Evolutionary conservation across 257 asterid species (phyloP).

Genomic region (Linderniella brevidens): DNA sequence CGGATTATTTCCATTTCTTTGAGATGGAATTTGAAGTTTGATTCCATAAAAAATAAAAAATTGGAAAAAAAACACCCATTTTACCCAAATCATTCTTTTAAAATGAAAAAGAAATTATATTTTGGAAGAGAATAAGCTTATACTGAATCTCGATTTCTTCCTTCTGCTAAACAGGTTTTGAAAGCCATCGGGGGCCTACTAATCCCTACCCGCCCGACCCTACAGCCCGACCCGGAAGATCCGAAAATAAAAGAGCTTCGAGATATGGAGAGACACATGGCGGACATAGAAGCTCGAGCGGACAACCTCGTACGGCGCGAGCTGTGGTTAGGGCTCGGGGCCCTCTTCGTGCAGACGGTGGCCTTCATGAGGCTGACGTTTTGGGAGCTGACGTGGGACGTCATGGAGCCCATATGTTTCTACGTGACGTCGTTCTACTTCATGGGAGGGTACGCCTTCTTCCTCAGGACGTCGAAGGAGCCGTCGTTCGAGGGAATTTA

Average conservation of each 20-base stretch:
- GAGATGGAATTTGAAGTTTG: not conserved
- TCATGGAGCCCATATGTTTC: constrained; percentile 94
- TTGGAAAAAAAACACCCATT: constrained; percentile 1
- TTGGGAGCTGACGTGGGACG: constrained; percentile 95
- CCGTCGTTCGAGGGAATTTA: constrained; percentile 77
- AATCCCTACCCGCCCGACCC: constrained; percentile 17
- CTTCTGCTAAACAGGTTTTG: constrained; percentile 60
- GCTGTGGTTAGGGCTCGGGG: constrained; percentile 64
- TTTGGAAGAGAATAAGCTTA: too few relatives aligned
- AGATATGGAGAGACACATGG: constrained; percentile 47
- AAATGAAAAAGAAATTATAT: too few relatives aligned
- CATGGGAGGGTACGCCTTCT: constrained; percentile 74
- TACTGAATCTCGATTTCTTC: constrained; percentile 29
- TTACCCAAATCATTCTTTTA: constrained; percentile 22
- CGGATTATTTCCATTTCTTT: not conserved
- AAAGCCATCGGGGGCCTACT: constrained; percentile 63
- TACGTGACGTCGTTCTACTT: constrained; percentile 53
- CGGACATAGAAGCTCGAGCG: constrained; percentile 44
- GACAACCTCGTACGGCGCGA: constrained; percentile 34
- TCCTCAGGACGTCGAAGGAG: constrained; percentile 54
- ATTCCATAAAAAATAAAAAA: not conserved
- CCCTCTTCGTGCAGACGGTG: constrained; percentile 50
- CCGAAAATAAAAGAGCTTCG: constrained; percentile 36
- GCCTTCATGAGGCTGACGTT: constrained; percentile 86
- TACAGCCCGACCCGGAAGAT: constrained; percentile 15